Evolutionary conservation across 805 yeast species (phyloP).

Genomic region (Saturnispora kantuleensis): DNA sequence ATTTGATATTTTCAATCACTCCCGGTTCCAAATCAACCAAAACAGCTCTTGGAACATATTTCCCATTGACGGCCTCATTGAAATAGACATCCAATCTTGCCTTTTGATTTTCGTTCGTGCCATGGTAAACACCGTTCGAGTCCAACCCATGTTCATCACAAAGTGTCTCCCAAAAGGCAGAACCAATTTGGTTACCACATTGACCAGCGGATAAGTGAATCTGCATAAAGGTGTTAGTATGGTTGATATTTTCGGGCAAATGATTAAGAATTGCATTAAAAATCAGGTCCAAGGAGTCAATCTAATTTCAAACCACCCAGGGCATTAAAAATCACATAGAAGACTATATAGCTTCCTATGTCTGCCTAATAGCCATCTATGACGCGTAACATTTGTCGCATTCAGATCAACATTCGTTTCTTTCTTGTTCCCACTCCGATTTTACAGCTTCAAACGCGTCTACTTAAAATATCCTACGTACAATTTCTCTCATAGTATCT

Average conservation of each 20-base stretch:
- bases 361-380: too few species aligned
- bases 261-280: background rate
- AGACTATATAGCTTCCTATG: too few species aligned
- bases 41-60: constrained; percentile 90
- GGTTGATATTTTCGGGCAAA: background rate
- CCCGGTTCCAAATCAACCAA: constrained; percentile 92
- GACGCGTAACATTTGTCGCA: too few species aligned
- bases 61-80: constrained; percentile 77
- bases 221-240: constrained; percentile 28
- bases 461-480: background rate
- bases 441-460: background rate
- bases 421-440: background rate
- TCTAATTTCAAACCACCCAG: too few species aligned
- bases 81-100: constrained; percentile 65
- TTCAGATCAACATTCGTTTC: too few species aligned
- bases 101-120: constrained; percentile 42
- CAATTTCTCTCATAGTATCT: constrained; percentile 7
- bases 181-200: constrained; percentile 98
- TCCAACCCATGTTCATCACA: constrained; percentile 84
- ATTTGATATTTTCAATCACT: constrained; percentile 75
- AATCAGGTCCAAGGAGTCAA: too few species aligned
- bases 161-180: constrained; percentile 89
- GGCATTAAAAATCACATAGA: too few species aligned
- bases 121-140: constrained; percentile 63
- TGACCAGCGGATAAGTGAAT: constrained; percentile 96